Conservation (phyloP, 2,329 filamentous ascomycete genomes). For the Hypoxylon sp. region DNA sequence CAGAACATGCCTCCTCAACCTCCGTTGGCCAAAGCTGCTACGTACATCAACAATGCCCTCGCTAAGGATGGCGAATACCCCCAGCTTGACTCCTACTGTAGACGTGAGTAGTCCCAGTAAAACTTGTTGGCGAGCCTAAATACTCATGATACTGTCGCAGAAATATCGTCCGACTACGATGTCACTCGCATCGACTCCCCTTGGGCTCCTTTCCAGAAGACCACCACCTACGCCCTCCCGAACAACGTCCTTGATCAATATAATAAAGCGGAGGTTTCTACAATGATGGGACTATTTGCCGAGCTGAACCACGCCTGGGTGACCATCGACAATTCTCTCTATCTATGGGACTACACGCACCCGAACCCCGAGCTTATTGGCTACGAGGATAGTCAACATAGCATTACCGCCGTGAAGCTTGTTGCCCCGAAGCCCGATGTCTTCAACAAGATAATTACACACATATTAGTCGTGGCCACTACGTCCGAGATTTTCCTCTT, state of each 20-base stretch:
- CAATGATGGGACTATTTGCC: constrained; percentile 95
- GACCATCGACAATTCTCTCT: constrained; percentile 93
- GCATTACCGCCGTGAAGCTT: constrained; percentile 90
- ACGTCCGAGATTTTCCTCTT: constrained; percentile 86
- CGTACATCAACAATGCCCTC: constrained; percentile 84
- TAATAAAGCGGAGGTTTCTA: constrained; percentile 86
- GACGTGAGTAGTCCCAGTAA: constrained; percentile 71
- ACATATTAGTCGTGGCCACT: constrained; percentile 91
- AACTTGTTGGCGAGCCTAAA: constrained; percentile 49
- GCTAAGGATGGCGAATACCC: constrained; percentile 84
- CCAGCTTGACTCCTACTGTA: constrained; percentile 88
- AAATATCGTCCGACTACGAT: constrained; percentile 93
- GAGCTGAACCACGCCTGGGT: constrained; percentile 97
- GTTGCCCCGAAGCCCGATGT: constrained; percentile 87
- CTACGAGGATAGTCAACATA: constrained; percentile 88
- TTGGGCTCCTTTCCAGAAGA: constrained; percentile 91
- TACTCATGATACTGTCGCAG: constrained; percentile 57
- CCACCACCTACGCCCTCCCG: constrained; percentile 88
- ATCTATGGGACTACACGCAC: constrained; percentile 97
- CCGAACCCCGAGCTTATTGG: constrained; percentile 92
- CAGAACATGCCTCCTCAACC: constrained; percentile 57
- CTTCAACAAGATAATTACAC: constrained; percentile 86
- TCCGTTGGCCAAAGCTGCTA: constrained; percentile 80
- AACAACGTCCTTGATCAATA: constrained; percentile 94
- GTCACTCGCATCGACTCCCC: constrained; percentile 74